Conservation (phyloP, 176 grass and related monocot genomes). For the Hordeum vulgare region MorexV3_pseudomolecules_assembly NC_058524.1:162089628-162090127, state of each 20-base stretch:
- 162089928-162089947: neutral
- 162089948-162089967: neutral
- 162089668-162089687: neutral
- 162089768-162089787: no score
- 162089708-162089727: neutral
- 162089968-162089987: neutral
- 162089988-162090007: neutral
- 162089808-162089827: no score
- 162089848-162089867: no score
- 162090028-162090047: neutral
- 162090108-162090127: constrained; percentile 93
- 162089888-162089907: no score
- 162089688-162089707: neutral
- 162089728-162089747: neutral
- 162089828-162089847: no score
- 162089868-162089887: no score
- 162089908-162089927: no score
- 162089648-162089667: constrained; percentile 9
- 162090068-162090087: constrained; percentile 12
- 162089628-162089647: neutral
- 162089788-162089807: no score
- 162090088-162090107: constrained; percentile 70
- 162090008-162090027: constrained; percentile 12
- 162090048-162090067: neutral
- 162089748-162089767: no score